Percentiles rank a stretch among this genome's conserved stretches.
Evolutionary conservation across 1,284 basidiomycete genomes (phyloP).

Genomic region (Malassezia pachydermatis): DNA sequence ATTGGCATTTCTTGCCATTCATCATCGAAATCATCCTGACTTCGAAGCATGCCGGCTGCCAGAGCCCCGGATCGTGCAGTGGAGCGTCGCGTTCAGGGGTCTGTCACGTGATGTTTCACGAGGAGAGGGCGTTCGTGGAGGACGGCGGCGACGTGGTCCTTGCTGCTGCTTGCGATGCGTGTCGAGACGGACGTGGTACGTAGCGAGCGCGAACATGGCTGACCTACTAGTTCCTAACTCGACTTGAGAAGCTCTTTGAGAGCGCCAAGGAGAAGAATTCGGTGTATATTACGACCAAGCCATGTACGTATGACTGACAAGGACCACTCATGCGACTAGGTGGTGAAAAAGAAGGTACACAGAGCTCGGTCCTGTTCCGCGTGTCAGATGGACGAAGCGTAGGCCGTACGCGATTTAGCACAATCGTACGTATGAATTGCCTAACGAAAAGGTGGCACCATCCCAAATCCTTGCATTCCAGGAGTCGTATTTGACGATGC

Average conservation of each 20-base stretch:
- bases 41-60: constrained; percentile 8
- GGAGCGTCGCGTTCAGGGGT: background rate
- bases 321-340: background rate
- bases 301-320: constrained; percentile 5
- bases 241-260: constrained; percentile 30
- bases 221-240: constrained; percentile 26
- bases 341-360: constrained; percentile 7
- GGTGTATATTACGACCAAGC: constrained; percentile 36
- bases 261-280: constrained; percentile 27
- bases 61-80: background rate
- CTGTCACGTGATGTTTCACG: background rate
- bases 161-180: constrained; percentile 5
- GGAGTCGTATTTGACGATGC: constrained; percentile 24
- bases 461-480: constrained; percentile 25
- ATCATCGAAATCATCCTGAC: constrained; percentile 12
- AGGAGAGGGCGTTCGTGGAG: background rate
- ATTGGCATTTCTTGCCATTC: constrained; percentile 22
- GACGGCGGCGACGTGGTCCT: background rate
- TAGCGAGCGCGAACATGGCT: background rate
- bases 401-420: constrained; percentile 27
- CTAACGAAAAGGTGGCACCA: constrained; percentile 20
- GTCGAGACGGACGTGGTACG: constrained; percentile 8
- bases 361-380: constrained; percentile 28
- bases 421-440: constrained; percentile 13
- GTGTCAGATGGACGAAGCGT: constrained; percentile 30